Percentiles rank a stretch among this genome's conserved stretches.
These are phyloP conservation scores for Coemansia brasiliensis DNA, from an alignment of 192 early-diverging fungal species.

Conservation along the genomic window DNA sequence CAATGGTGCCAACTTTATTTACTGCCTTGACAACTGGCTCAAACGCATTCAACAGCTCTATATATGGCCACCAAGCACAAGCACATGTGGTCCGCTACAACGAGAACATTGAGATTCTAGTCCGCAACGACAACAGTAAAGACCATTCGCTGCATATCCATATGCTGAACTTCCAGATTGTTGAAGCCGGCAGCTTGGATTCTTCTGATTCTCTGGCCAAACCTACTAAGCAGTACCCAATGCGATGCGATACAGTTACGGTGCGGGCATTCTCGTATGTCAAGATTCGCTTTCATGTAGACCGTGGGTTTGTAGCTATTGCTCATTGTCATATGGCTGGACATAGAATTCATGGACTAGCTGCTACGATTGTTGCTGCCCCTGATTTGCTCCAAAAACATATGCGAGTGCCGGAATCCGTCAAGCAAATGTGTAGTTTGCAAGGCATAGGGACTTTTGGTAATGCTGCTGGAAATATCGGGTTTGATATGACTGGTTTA, in stretches of 20 bases:
- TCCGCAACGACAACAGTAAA: neutral
- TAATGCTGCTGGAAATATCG: neutral
- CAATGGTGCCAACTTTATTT: constrained; percentile 4
- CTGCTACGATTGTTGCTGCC: neutral
- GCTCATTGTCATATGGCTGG: constrained; percentile 5
- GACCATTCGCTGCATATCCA: constrained; percentile 20
- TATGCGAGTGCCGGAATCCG: neutral
- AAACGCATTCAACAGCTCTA: neutral
- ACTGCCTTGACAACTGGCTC: neutral
- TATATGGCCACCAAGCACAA: constrained; percentile 7
- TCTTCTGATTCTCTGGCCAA: too few relatives aligned
- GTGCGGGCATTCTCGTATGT: neutral
- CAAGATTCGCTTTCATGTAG: constrained; percentile 1
- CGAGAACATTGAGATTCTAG: constrained; percentile 3
- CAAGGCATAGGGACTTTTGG: neutral
- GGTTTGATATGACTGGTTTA: constrained; percentile 3
- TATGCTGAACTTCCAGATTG: constrained; percentile 14
- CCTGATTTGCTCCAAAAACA: constrained; percentile 2
- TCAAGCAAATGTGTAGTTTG: neutral
- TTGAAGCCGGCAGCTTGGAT: constrained; percentile 15
- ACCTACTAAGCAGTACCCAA: constrained; percentile 49
- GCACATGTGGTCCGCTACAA: constrained; percentile 2
- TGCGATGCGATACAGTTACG: constrained; percentile 45
- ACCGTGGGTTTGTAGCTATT: neutral
- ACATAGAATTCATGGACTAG: neutral